Conservation (phyloP, 208 protist genomes). For the Wallacemonas sp. region DNA sequence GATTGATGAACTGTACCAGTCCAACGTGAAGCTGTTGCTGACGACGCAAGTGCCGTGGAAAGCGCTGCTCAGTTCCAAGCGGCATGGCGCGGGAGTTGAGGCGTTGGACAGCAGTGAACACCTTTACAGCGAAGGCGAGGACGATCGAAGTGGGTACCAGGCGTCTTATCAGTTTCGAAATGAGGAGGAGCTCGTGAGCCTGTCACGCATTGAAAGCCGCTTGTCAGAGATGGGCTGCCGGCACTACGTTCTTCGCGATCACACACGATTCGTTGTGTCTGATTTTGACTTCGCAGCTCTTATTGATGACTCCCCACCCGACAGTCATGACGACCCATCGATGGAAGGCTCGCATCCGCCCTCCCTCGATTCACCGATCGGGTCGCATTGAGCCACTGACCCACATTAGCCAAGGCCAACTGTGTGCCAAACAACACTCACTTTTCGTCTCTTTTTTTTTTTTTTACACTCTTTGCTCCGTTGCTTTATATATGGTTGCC, state of each 20-base stretch:
- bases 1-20: constrained; percentile 89
- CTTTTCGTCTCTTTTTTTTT: constrained; percentile 14
- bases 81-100: constrained; percentile 1
- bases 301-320: constrained; percentile 15
- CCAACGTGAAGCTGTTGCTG: constrained; percentile 88
- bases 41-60: constrained; percentile 75
- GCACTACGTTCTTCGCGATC: constrained; percentile 69
- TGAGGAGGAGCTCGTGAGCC: constrained; percentile 78
- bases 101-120: constrained; percentile 10
- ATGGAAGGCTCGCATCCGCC: too few relatives aligned
- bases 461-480: constrained; percentile 4
- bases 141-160: constrained; percentile 74
- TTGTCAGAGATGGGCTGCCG: constrained; percentile 76
- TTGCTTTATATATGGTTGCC: not conserved
- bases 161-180: constrained; percentile 67
- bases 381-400: too few relatives aligned
- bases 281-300: constrained; percentile 70
- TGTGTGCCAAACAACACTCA: too few relatives aligned
- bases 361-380: too few relatives aligned
- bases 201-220: constrained; percentile 69
- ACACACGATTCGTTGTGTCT: constrained; percentile 62
- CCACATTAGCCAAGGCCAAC: too few relatives aligned
- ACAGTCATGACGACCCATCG: not conserved
- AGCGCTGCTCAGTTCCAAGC: constrained; percentile 35
- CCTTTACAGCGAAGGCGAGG: constrained; percentile 80